Conservation (phyloP, 75 land plant species). For the Isoetes taiwanensis region DNA sequence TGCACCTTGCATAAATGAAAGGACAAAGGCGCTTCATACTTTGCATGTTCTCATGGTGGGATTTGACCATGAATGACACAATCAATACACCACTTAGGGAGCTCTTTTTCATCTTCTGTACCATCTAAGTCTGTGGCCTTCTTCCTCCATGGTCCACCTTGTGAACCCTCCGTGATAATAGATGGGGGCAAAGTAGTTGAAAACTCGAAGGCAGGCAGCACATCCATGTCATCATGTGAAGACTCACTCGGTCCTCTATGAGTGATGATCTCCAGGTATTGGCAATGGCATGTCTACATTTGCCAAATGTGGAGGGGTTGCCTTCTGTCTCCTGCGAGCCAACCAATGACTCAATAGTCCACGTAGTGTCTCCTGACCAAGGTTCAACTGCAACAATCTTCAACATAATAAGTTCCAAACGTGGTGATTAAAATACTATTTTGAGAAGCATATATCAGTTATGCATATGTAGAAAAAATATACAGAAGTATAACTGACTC, state of each 20-base stretch:
- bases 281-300: slow-evolving; percentile 51
- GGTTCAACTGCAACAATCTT: slow-evolving; percentile 70
- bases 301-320: slow-evolving; percentile 29
- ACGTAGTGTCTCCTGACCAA: slow-evolving; percentile 89
- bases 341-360: slow-evolving; percentile 78
- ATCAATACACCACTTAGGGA: slow-evolving; percentile 90
- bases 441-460: no score
- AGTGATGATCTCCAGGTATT: slow-evolving; percentile 32
- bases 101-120: slow-evolving; percentile 77
- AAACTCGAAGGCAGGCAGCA: slow-evolving; percentile 74
- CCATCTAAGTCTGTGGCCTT: slow-evolving; percentile 76
- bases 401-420: no score
- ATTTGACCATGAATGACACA: slow-evolving; percentile 63
- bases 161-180: slow-evolving; percentile 85
- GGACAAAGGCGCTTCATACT: no score
- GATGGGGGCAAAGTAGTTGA: slow-evolving; percentile 75
- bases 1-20: no score
- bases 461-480: no score
- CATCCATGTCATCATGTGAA: slow-evolving; percentile 44
- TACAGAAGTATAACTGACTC: no score
- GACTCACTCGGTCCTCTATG: slow-evolving; percentile 25
- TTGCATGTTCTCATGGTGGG: slow-evolving; percentile 82
- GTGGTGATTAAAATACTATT: no score
- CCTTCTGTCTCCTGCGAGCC: slow-evolving; percentile 41
- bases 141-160: slow-evolving; percentile 95